phyloP scores from a whole-genome alignment of 2,329 filamentous ascomycete genomes.

The Corniculantispora saksenae region DNA sequence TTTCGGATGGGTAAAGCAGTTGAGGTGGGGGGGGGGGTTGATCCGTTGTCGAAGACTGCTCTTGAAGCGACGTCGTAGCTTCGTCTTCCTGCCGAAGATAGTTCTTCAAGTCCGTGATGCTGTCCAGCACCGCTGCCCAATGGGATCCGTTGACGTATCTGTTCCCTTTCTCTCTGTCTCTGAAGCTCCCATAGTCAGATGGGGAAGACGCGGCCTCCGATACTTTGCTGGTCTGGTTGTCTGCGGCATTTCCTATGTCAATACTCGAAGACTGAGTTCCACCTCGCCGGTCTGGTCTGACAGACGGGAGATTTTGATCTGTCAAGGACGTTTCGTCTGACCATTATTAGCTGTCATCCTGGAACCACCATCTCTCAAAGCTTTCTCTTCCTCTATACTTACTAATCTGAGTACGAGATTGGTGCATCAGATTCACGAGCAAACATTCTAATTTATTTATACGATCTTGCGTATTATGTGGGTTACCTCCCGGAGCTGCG shows the following conservation, averaged over 20 bases:
- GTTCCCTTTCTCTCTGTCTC: slow-evolving; percentile 24
- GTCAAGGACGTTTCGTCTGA: background rate
- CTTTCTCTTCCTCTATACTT: too few relatives aligned
- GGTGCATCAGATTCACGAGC: slow-evolving; percentile 30
- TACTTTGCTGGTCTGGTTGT: background rate
- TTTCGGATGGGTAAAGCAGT: background rate
- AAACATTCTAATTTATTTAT: slow-evolving; percentile 34
- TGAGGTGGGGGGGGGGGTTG: background rate
- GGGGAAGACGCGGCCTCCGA: background rate
- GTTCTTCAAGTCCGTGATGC: slow-evolving; percentile 41
- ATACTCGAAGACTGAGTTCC: too few relatives aligned
- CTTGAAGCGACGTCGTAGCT: background rate
- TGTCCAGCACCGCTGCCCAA: slow-evolving; percentile 43
- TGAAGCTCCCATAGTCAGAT: slow-evolving; percentile 36
- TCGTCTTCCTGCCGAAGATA: slow-evolving; percentile 34
- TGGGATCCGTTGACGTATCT: slow-evolving; percentile 40
- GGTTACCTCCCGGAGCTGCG: background rate
- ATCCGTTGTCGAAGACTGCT: background rate
- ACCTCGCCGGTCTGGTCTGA: background rate
- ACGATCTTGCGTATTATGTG: slow-evolving; percentile 14
- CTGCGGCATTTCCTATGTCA: too few relatives aligned
- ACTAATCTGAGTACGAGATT: background rate
- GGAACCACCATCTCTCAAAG: background rate
- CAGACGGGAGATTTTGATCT: background rate
- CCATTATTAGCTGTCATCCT: background rate